Conservation (phyloP, 2,329 filamentous ascomycete genomes). For the Aspergillus hortae region DNA sequence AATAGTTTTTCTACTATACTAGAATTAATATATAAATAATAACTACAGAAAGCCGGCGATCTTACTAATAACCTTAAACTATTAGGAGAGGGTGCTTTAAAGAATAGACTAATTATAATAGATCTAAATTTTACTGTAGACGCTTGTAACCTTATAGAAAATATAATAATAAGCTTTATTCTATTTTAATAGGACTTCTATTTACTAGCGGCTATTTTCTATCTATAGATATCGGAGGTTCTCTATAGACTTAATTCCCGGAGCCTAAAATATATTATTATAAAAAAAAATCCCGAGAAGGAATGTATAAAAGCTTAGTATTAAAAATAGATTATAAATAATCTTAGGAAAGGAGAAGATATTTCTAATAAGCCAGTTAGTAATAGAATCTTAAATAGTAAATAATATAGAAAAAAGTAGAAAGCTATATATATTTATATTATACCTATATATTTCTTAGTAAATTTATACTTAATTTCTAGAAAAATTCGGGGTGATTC, state of each 20-base stretch:
- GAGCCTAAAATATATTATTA: background rate
- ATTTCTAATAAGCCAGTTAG: background rate
- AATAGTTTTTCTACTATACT: background rate
- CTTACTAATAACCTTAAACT: background rate
- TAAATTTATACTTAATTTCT: conserved; percentile 5
- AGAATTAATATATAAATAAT: conserved; percentile 1
- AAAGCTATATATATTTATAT: conserved; percentile 3
- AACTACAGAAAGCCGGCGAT: background rate
- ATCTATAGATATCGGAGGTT: background rate
- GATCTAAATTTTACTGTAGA: background rate
- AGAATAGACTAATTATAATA: background rate
- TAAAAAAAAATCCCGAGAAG: background rate
- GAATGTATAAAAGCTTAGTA: background rate
- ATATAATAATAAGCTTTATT: background rate
- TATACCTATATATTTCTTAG: conserved; percentile 4
- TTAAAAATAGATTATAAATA: background rate
- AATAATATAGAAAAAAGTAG: background rate
- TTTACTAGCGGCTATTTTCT: background rate
- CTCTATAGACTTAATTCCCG: background rate
- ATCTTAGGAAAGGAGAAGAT: background rate
- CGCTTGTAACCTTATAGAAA: background rate
- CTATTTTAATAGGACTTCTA: background rate
- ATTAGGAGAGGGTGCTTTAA: background rate
- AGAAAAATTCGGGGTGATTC: conserved; percentile 1
- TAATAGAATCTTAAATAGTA: background rate